These are phyloP conservation scores for Monosporascus sp. DNA, from an alignment of 2,329 filamentous ascomycete species.

Conservation along the genomic window DNA sequence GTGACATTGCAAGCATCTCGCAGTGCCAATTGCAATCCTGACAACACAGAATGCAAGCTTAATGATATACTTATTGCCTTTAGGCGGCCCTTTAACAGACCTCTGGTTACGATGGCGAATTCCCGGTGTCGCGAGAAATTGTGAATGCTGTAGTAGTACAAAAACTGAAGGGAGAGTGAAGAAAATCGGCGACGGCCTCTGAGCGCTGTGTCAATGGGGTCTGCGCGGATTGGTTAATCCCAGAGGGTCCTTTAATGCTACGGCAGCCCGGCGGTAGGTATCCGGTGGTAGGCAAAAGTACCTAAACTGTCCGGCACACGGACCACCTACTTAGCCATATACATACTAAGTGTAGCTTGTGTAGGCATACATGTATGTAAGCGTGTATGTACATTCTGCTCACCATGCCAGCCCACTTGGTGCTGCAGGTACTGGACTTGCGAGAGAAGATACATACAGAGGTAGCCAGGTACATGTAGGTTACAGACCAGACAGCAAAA, in stretches of 20 bases:
- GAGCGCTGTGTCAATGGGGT: neutral
- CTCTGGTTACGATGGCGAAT: neutral
- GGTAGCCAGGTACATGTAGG: neutral
- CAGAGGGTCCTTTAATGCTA: neutral
- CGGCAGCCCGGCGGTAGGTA: neutral
- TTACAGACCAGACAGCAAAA: neutral
- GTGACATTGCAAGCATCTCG: conserved; percentile 23
- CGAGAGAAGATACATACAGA: no score
- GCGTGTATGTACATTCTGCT: no score
- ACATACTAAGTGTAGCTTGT: no score
- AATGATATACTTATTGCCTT: neutral
- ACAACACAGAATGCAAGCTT: conserved; percentile 5
- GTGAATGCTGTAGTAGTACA: neutral
- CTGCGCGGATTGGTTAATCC: neutral
- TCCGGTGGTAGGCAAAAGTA: neutral
- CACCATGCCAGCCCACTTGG: no score
- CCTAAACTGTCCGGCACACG: neutral
- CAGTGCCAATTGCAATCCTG: conserved; percentile 21
- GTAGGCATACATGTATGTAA: no score
- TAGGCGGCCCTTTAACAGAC: neutral
- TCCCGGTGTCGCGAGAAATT: neutral
- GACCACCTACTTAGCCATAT: neutral
- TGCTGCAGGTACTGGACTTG: no score
- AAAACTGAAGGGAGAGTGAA: neutral
- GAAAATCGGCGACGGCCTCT: neutral